Base-by-base conservation (phyloP, 257 asterid genomes). In the Solanum pennellii region DNA sequence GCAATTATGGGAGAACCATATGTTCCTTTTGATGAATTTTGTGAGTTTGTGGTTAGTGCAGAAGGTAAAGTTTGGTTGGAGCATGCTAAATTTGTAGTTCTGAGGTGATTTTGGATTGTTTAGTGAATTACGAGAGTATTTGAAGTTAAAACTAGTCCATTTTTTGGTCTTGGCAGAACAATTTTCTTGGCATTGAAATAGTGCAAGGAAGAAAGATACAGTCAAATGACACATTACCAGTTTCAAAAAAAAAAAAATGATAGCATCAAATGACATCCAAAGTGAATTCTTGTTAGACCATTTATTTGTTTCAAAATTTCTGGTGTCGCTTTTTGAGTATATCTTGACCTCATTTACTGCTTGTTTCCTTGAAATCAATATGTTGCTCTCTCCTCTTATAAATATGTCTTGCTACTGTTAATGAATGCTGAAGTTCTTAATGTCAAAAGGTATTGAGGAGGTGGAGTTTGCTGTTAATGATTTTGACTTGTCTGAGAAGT, bases 381-480 rank as follows among this genome's bases (percentile, higher is more conserved):
- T 82, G 44, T 12, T 76, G 60, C 11, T 42, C 60, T 82, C 42
- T 20, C 86, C 87, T 44, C 69, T 84, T 25, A 77, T 85, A 47
- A 87, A 82, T 86, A 82, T 37, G 83, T 91, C 79, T 88, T 85
- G 27, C 88, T 83, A 87, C 52, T 52, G 29, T 59, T 82, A 82
- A 49, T 86, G 73, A 74, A 25, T 16, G 52, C 74, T 65, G 80
- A 52, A 49, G 47, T 29, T 60, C 87, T 62, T 65, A 72, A 12
- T 37, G 79, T 83, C 69, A 45, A 82, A 82, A 95, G 98, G 93
- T 37, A 88, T 92, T 44, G 92, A 92, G 84, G 93, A 92, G 93
- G 87, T 97, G 93, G 88, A 87, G 86, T 94, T 95, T 88, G 86
- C 92, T 21, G 90, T 91, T 90, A 91, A 71, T 84, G 99, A 96